A percentile compares a stretch with the other conserved stretches of the same genome.
These are phyloP conservation scores for Starmerella bombicola DNA, from an alignment of 805 yeast species.

Conservation along the genomic window DNA sequence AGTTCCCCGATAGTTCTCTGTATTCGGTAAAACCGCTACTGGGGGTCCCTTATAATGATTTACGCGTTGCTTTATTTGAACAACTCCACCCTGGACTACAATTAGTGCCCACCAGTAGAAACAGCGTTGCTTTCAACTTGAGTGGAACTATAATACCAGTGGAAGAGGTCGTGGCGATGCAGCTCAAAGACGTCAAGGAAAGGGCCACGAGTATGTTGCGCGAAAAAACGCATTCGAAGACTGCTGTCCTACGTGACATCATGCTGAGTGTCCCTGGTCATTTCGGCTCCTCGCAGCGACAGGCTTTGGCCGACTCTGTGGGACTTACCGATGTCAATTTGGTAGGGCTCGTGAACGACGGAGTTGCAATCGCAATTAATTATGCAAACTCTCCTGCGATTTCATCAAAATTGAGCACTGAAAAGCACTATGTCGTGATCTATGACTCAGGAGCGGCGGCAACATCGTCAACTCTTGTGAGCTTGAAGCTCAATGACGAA, in stretches of 20 bases:
- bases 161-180: slow-evolving; percentile 83
- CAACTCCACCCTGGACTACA: slow-evolving; percentile 50
- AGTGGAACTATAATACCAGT: slow-evolving; percentile 40
- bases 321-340: slow-evolving; percentile 54
- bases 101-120: slow-evolving; percentile 33
- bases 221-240: slow-evolving; percentile 36
- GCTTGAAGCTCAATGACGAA: slow-evolving; percentile 1
- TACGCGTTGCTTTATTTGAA: slow-evolving; percentile 37
- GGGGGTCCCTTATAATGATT: slow-evolving; percentile 42
- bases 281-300: slow-evolving; percentile 51
- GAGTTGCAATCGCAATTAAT: slow-evolving; percentile 79
- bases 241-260: slow-evolving; percentile 40
- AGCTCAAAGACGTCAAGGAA: slow-evolving; percentile 46
- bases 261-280: slow-evolving; percentile 70
- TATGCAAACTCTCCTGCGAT: slow-evolving; percentile 45
- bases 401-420: slow-evolving; percentile 30
- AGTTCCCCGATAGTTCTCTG: slow-evolving; percentile 61
- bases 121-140: slow-evolving; percentile 46
- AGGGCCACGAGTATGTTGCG: slow-evolving; percentile 55
- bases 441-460: slow-evolving; percentile 93
- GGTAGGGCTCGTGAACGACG: slow-evolving; percentile 71
- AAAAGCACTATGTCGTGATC: slow-evolving; percentile 50
- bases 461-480: slow-evolving; percentile 70
- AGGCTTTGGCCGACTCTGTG: slow-evolving; percentile 60
- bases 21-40: slow-evolving; percentile 56